These are phyloP conservation scores for Apophysomyces ossiformis DNA, from an alignment of 371 early-diverging fungal genomes.

Conservation along the genomic window DNA sequence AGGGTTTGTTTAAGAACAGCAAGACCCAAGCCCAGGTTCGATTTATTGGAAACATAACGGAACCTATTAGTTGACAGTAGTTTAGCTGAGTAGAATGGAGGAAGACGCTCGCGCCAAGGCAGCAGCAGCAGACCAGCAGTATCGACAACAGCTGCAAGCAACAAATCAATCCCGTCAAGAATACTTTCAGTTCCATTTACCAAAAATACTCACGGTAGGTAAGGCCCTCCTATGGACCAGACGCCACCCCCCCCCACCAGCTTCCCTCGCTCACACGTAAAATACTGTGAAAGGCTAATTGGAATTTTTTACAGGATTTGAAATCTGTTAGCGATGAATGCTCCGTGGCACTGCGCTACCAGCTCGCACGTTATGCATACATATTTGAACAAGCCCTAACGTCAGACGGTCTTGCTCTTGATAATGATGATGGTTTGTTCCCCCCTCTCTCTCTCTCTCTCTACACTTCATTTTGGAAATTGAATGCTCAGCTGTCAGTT, in stretches of 20 bases:
- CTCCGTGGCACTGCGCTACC: slow-evolving; percentile 70
- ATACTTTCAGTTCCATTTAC: slow-evolving; percentile 71
- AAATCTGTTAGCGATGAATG: slow-evolving; percentile 77
- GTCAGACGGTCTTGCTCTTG: slow-evolving; percentile 38
- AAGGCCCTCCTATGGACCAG: neutral
- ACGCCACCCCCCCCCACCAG: too few relatives aligned
- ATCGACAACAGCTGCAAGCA: slow-evolving; percentile 70
- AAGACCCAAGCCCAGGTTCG: slow-evolving; percentile 59
- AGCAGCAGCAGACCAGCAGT: slow-evolving; percentile 70
- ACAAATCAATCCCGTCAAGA: slow-evolving; percentile 69
- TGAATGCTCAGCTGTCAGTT: neutral
- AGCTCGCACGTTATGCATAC: slow-evolving; percentile 73
- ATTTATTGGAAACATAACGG: neutral
- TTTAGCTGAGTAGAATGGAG: slow-evolving; percentile 69
- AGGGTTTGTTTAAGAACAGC: slow-evolving; percentile 59
- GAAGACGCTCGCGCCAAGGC: slow-evolving; percentile 73
- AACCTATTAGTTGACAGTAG: neutral
- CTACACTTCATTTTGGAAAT: too few relatives aligned
- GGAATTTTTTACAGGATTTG: slow-evolving; percentile 41
- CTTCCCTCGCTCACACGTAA: neutral
- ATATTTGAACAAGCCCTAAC: slow-evolving; percentile 43
- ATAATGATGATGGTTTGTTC: slow-evolving; percentile 36
- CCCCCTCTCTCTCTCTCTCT: too few relatives aligned
- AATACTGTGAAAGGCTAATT: neutral
- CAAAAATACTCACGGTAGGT: slow-evolving; percentile 44